Conservation (phyloP, 2,329 filamentous ascomycete species). For the Ceratocystis albifundus region DNA sequence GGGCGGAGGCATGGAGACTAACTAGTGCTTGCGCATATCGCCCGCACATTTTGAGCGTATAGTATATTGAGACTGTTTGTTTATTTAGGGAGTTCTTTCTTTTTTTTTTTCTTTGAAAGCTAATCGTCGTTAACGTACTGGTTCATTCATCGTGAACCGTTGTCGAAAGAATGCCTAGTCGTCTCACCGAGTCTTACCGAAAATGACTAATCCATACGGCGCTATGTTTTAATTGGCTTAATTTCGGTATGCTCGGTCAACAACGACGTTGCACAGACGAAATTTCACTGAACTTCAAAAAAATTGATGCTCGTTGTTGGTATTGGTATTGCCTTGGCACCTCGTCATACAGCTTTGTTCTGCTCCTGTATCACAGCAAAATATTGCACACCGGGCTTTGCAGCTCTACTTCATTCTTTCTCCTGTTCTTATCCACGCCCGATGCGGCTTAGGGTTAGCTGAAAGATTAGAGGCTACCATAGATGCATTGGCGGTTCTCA, state of each 20-base stretch:
- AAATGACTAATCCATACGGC: background rate
- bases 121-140: background rate
- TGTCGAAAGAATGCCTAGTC: background rate
- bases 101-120: too few relatives aligned
- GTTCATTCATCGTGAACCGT: background rate
- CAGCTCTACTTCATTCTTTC: background rate
- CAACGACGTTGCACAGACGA: slow-evolving; percentile 9
- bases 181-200: slow-evolving; percentile 8
- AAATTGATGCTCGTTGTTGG: background rate
- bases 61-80: too few relatives aligned
- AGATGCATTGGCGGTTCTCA: slow-evolving; percentile 22
- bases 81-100: too few relatives aligned
- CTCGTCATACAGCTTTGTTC: background rate
- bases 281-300: slow-evolving; percentile 9
- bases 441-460: slow-evolving; percentile 16
- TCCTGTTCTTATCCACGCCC: background rate
- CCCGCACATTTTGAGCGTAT: slow-evolving; percentile 30
- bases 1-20: slow-evolving; percentile 21
- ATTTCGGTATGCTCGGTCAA: slow-evolving; percentile 16
- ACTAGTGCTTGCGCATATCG: slow-evolving; percentile 32
- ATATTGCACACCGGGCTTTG: background rate
- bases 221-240: background rate
- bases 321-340: background rate
- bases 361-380: background rate
- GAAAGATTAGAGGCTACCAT: slow-evolving; percentile 12